phyloP scores from a whole-genome alignment of 306 rosid genomes.

The Begonia fuchsioides region DNA sequence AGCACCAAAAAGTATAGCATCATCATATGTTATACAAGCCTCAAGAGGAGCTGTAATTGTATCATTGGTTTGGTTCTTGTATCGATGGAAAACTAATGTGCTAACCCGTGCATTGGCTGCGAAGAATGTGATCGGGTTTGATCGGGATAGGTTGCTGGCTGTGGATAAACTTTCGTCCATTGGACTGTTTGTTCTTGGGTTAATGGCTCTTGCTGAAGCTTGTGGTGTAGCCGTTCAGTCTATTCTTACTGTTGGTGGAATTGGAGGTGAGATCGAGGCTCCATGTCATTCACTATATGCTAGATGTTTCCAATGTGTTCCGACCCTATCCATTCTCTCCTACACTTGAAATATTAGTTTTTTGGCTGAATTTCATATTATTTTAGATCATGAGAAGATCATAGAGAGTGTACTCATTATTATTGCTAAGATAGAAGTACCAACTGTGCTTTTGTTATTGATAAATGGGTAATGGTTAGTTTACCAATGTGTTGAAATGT shows the following conservation, averaged over 20 bases:
- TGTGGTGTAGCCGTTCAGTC: conserved; percentile 92
- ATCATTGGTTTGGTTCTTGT: conserved; percentile 74
- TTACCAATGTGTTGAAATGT: too few species aligned
- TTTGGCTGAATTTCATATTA: too few species aligned
- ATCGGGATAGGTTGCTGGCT: conserved; percentile 53
- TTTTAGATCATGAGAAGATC: too few species aligned
- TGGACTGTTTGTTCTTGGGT: conserved; percentile 68
- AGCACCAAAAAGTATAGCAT: conserved; percentile 72
- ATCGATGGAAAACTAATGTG: conserved; percentile 72
- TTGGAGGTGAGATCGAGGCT: conserved; percentile 46
- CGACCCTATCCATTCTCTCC: too few species aligned
- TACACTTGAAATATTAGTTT: too few species aligned
- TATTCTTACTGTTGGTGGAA: conserved; percentile 79
- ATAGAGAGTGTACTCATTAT: too few species aligned
- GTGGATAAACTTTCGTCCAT: conserved; percentile 63
- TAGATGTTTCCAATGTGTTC: too few species aligned
- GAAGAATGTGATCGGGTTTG: conserved; percentile 32
- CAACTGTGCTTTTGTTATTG: too few species aligned
- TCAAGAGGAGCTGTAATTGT: conserved; percentile 74
- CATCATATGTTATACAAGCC: conserved; percentile 45
- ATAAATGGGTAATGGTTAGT: too few species aligned
- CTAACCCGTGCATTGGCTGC: conserved; percentile 29
- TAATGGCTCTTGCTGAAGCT: conserved; percentile 93
- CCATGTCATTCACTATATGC: too few species aligned
- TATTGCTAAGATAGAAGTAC: too few species aligned